Percentiles rank a stretch among this genome's conserved stretches.
These are phyloP conservation scores for Cryptococcus maquisensis DNA, from an alignment of 1,284 basidiomycete species.

Conservation along the genomic window DNA sequence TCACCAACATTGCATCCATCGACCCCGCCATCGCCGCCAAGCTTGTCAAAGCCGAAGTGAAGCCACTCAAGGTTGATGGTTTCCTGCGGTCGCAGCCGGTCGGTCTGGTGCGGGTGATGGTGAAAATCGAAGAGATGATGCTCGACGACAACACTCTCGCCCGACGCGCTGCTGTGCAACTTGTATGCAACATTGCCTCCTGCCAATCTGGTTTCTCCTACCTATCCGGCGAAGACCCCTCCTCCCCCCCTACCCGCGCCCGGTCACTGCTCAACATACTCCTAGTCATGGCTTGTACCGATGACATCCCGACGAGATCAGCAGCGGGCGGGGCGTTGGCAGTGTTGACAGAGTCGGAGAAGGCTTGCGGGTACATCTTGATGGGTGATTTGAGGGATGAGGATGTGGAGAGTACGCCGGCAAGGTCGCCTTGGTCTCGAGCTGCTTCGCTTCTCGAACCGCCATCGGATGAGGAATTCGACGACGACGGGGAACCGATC, in stretches of 20 bases:
- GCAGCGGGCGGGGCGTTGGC: conserved; percentile 84
- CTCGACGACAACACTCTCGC: conserved; percentile 77
- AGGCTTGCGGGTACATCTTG: conserved; percentile 60
- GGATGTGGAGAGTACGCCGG: not conserved
- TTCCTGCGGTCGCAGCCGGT: not conserved
- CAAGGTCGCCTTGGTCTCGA: conserved; percentile 46
- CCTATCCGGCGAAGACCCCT: conserved; percentile 31
- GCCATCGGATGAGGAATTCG: conserved; percentile 31
- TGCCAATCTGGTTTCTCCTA: conserved; percentile 67
- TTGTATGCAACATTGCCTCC: conserved; percentile 86
- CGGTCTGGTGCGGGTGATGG: conserved; percentile 53
- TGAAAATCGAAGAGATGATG: conserved; percentile 72
- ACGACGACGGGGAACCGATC: conserved; percentile 31
- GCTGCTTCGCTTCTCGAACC: conserved; percentile 27
- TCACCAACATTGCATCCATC: conserved; percentile 90
- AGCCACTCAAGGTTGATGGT: conserved; percentile 23
- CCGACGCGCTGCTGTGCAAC: conserved; percentile 79
- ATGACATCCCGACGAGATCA: conserved; percentile 72
- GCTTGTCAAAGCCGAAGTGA: conserved; percentile 47
- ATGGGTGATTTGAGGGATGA: conserved; percentile 42
- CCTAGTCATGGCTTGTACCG: conserved; percentile 76
- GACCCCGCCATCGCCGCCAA: conserved; percentile 61
- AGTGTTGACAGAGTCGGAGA: conserved; percentile 60
- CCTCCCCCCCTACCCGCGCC: conserved; percentile 41
- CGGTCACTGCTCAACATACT: conserved; percentile 72